A percentile compares a stretch with the other conserved stretches of the same genome.
phyloP scores from a whole-genome alignment of 768 basidiomycete genomes.

The Boletus subcaerulescens region DNA sequence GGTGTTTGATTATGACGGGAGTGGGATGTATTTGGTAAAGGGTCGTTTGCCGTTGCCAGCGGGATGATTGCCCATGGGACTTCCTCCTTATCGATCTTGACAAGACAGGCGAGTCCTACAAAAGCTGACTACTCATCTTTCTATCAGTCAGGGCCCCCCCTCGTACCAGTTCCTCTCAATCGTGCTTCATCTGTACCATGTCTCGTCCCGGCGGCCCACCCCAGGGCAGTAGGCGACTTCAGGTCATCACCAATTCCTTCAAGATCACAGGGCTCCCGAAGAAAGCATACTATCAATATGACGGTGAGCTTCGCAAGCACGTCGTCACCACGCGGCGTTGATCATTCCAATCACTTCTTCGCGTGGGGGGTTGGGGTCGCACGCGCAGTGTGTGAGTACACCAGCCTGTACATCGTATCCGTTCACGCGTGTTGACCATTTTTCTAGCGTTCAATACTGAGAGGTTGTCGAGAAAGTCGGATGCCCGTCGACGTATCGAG shows the following conservation, averaged over 20 bases:
- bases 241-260: constrained; percentile 35
- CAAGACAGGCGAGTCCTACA: constrained; percentile 1
- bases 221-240: constrained; percentile 15
- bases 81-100: constrained; percentile 26
- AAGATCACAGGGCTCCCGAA: constrained; percentile 27
- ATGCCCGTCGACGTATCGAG: constrained; percentile 28
- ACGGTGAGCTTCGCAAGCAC: constrained; percentile 24
- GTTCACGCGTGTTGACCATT: background rate
- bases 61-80: background rate
- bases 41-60: background rate
- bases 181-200: constrained; percentile 14
- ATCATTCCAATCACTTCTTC: constrained; percentile 6
- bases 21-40: background rate
- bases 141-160: background rate
- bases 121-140: background rate
- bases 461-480: background rate
- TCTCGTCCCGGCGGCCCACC: constrained; percentile 18
- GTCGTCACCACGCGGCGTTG: background rate
- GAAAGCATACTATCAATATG: constrained; percentile 30
- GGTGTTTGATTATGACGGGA: background rate
- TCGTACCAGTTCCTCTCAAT: background rate
- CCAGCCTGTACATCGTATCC: background rate
- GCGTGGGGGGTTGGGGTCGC: background rate
- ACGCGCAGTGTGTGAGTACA: constrained; percentile 27
- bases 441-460: constrained; percentile 20